These are phyloP conservation scores for Tylopilus plumbeoviolaceoides DNA, from an alignment of 768 basidiomycete genomes.

Conservation along the genomic window DNA sequence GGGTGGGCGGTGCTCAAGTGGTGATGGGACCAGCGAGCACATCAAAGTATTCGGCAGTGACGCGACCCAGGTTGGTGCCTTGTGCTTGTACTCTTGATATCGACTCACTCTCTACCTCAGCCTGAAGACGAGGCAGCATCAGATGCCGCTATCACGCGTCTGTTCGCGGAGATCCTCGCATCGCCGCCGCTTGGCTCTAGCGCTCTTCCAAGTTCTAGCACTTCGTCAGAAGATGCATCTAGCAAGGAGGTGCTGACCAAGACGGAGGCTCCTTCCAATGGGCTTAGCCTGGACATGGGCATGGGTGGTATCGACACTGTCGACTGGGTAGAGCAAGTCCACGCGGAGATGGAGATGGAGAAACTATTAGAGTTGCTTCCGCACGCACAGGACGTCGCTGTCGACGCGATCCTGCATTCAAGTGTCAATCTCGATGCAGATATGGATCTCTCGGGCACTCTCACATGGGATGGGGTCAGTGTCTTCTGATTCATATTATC, in stretches of 20 bases:
- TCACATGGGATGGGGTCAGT: constrained; percentile 29
- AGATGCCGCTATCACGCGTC: constrained; percentile 29
- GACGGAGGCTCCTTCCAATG: constrained; percentile 9
- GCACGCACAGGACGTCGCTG: constrained; percentile 27
- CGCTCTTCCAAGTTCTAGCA: constrained; percentile 30
- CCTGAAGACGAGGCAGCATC: constrained; percentile 54
- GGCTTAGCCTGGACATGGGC: constrained; percentile 18
- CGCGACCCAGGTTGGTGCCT: constrained; percentile 35
- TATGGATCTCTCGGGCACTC: constrained; percentile 26
- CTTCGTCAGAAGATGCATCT: constrained; percentile 30
- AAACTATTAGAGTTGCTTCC: constrained; percentile 54
- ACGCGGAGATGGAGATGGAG: constrained; percentile 55
- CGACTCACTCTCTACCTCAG: constrained; percentile 21
- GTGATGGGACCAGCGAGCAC: constrained; percentile 23
- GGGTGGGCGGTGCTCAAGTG: constrained; percentile 58
- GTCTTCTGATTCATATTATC: constrained; percentile 19
- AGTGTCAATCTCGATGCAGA: constrained; percentile 21
- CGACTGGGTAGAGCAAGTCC: constrained; percentile 28
- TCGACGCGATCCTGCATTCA: constrained; percentile 20
- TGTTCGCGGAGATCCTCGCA: constrained; percentile 34
- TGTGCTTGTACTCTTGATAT: constrained; percentile 13
- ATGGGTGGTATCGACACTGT: constrained; percentile 15
- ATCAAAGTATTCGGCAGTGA: constrained; percentile 14
- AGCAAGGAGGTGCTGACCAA: constrained; percentile 25
- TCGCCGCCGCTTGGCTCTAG: constrained; percentile 31